Base-by-base conservation (phyloP, 2,329 filamentous ascomycete genomes). In the Thelonectria olida region DNA sequence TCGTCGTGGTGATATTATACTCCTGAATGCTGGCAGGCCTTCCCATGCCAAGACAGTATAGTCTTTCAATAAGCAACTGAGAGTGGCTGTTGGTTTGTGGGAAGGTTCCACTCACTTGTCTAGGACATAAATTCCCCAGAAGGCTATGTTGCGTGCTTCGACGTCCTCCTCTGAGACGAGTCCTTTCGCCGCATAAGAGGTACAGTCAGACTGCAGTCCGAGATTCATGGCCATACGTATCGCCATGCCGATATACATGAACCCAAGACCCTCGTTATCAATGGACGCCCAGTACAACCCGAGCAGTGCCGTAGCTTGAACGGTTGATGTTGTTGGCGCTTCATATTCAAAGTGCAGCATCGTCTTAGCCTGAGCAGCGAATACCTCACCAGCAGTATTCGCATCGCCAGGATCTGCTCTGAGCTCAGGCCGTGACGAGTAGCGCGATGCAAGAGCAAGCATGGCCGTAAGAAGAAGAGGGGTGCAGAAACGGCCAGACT, bases 131-230 rank as follows among this genome's bases (percentile, higher is more conserved):
- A 57, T 36, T 5, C 54, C 54, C 54, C 54, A 57, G 44, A 57
- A 57, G 2, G 45, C 44, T 2, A 57, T 44, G 13, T 57, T 57
- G 19, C 54, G 54, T 7, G 54, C 54, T 19, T 57, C 54, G 1
- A 57, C 54, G 15, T 57, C 54, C 19, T 49, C 45, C 31, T 57
- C 54, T 0, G 54, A 50, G 15, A 57, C 34, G 9, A 57, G 10
- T 6, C 54, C 54, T 27, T 57, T 57, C 1, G 54, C 25, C 27
- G 54, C 56, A 47, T 34, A 52, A 2, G 42, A 52, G 23, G 77
- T 13, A 74, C 78, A 25, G 73, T 63, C 61, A 1, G 44, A 50
- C 31, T 64, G 62, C 19, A 64, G 28, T 12, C 62, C 62, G 7
- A 64, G 36, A 19, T 64, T 64, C 42, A 58, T 50, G 3, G 62